A percentile compares a stretch with the other conserved stretches of the same genome.
These are phyloP conservation scores for Tubosaeta brunneosetosa DNA, from an alignment of 768 basidiomycete genomes.

Conservation along the genomic window DNA sequence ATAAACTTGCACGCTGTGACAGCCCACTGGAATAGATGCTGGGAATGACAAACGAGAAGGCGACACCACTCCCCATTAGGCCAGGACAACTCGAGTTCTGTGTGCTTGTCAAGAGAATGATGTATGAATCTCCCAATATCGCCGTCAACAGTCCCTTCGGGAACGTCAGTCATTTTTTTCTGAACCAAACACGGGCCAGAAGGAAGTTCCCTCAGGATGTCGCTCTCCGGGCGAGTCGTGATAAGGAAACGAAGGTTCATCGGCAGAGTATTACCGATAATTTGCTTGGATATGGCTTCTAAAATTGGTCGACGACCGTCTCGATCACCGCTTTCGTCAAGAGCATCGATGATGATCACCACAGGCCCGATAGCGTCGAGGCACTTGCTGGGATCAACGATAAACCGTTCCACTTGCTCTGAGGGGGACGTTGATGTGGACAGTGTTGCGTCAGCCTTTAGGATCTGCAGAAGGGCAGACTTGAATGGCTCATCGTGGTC, in stretches of 20 bases:
- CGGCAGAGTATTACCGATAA: slow-evolving; percentile 5
- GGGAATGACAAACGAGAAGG: background rate
- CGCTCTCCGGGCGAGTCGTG: slow-evolving; percentile 16
- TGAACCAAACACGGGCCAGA: background rate
- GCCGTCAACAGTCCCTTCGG: background rate
- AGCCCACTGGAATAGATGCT: background rate
- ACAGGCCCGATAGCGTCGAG: slow-evolving; percentile 20
- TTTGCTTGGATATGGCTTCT: background rate
- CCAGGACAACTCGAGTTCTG: background rate
- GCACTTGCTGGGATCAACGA: slow-evolving; percentile 13
- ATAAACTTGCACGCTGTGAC: background rate
- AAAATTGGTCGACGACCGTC: slow-evolving; percentile 14
- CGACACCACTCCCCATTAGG: background rate
- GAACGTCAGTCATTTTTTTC: background rate
- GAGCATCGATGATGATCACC: slow-evolving; percentile 28
- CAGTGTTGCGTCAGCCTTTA: slow-evolving; percentile 3
- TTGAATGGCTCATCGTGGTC: slow-evolving; percentile 18
- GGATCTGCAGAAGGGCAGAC: slow-evolving; percentile 1
- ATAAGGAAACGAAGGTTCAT: slow-evolving; percentile 15
- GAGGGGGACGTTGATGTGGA: background rate
- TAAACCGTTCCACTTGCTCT: slow-evolving; percentile 17
- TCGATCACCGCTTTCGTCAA: slow-evolving; percentile 19
- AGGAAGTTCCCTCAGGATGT: background rate
- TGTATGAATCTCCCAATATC: slow-evolving; percentile 2
- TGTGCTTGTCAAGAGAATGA: background rate